Base-by-base conservation (phyloP, 2,329 filamentous ascomycete genomes). In the Colletotrichum gloeosporioides region DNA sequence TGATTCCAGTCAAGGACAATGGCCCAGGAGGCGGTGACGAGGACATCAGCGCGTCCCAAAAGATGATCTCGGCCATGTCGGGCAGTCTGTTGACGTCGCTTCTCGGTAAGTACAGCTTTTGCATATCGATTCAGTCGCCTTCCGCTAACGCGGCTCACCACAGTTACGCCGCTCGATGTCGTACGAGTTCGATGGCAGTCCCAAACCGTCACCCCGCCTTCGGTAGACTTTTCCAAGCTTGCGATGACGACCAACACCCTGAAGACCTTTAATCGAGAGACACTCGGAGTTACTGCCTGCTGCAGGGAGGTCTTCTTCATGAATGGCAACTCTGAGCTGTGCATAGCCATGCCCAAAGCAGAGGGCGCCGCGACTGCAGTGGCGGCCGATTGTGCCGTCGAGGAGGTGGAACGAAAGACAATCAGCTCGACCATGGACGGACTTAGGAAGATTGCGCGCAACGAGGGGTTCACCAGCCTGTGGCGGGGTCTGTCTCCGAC, bases 241-340 rank as follows among this genome's bases (percentile, higher is more conserved):
- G 84, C 90, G 80, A 79, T 92, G 82, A 85, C 90, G 80, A 86
- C 90, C 80, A 82, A 90, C 79, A 92, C 91, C 82, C 83, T 93
- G 79, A 92, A 92, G 77, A 92, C 93, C 78, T 90, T 97, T 65
- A 95, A 95, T 71, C 92, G 91, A 4, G 84, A 94, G 34, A 95
- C 96, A 81, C 91, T 99, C 66, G 97, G 97, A 77, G 95, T 99
- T 71, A 98, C 96, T 18, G 93, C 96, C 53, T 99, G 97, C 86
- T 99, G 97, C 83, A 93, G 97, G 77, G 96, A 99, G 84, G 96
- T 99, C 44, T 99, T 99, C 85, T 99, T 98, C 89, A 93, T 96
- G 78, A 96, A 95, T 79, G 96, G 98, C 82, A 95, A 93, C 84
- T 91, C 93, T 29, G 93, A 95, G 75, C 92, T 94, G 78, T 98